These are phyloP conservation scores for Thelonectria olida DNA, from an alignment of 2,329 filamentous ascomycete genomes.

Conservation along the genomic window DNA sequence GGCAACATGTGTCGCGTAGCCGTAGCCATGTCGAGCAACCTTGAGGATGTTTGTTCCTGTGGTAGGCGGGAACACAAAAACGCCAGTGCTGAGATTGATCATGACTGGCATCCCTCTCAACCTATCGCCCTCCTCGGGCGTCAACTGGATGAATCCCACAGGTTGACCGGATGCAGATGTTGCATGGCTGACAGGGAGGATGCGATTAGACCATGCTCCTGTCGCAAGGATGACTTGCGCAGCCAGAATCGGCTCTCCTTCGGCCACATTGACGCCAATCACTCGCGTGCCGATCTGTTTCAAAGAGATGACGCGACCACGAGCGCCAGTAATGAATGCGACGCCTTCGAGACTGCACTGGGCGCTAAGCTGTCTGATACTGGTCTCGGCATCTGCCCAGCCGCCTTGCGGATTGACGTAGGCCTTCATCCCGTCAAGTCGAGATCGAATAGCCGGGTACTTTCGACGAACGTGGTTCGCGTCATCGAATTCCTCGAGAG, in stretches of 20 bases:
- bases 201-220: slow-evolving; percentile 70
- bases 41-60: slow-evolving; percentile 62
- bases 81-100: slow-evolving; percentile 62
- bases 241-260: slow-evolving; percentile 58
- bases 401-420: slow-evolving; percentile 43
- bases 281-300: slow-evolving; percentile 26
- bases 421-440: slow-evolving; percentile 36
- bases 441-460: slow-evolving; percentile 32
- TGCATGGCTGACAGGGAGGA: slow-evolving; percentile 68
- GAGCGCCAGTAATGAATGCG: slow-evolving; percentile 42
- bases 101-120: slow-evolving; percentile 67
- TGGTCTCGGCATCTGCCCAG: slow-evolving; percentile 44
- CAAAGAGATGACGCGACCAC: slow-evolving; percentile 41
- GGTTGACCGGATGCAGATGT: slow-evolving; percentile 72
- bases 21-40: slow-evolving; percentile 68
- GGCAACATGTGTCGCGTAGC: slow-evolving; percentile 53
- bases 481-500: slow-evolving; percentile 37
- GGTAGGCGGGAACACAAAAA: slow-evolving; percentile 64
- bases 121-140: slow-evolving; percentile 62
- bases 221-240: slow-evolving; percentile 71
- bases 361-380: slow-evolving; percentile 38
- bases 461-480: slow-evolving; percentile 27
- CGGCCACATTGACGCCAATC: slow-evolving; percentile 37
- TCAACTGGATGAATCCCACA: slow-evolving; percentile 71
- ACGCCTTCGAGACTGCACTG: slow-evolving; percentile 43